Evolutionary conservation across 345 rosid species (phyloP).

Genomic region (Trapa incisa): DNA sequence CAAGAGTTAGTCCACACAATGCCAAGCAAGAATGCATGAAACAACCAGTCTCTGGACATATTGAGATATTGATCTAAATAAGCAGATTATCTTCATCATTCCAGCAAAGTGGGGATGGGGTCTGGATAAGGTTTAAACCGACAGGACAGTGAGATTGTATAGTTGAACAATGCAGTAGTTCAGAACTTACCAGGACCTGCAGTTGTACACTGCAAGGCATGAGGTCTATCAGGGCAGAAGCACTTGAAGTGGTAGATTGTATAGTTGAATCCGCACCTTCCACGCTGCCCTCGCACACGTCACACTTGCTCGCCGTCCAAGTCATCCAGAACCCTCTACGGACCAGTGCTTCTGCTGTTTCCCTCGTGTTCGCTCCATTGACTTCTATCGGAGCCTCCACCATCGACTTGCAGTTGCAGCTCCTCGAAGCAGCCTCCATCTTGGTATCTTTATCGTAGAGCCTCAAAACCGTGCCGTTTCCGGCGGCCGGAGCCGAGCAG

Average conservation of each 20-base stretch:
- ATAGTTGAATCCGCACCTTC: conserved; percentile 34
- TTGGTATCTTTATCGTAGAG: conserved; percentile 14
- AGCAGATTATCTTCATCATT: not conserved
- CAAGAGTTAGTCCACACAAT: too few species aligned
- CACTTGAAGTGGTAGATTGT: conserved; percentile 19
- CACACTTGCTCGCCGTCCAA: conserved; percentile 37
- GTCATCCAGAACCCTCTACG: conserved; percentile 26
- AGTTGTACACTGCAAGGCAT: conserved; percentile 11
- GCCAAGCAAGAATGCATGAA: too few species aligned
- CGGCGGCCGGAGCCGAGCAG: conserved; percentile 1
- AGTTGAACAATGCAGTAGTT: not conserved
- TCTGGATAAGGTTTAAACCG: not conserved
- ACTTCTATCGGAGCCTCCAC: conserved; percentile 19
- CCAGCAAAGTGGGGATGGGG: not conserved
- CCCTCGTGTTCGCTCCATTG: not conserved
- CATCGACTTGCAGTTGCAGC: conserved; percentile 4
- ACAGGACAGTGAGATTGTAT: not conserved
- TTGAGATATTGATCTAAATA: not conserved
- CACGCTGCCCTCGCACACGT: conserved; percentile 22
- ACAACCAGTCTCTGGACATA: too few species aligned
- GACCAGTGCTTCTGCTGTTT: conserved; percentile 2
- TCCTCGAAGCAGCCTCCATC: conserved; percentile 12
- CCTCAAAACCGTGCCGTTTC: not conserved
- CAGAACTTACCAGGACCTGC: not conserved
- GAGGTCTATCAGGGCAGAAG: conserved; percentile 47